Conservation (phyloP, 1,284 basidiomycete genomes). For the Stereum hirsutum region DNA sequence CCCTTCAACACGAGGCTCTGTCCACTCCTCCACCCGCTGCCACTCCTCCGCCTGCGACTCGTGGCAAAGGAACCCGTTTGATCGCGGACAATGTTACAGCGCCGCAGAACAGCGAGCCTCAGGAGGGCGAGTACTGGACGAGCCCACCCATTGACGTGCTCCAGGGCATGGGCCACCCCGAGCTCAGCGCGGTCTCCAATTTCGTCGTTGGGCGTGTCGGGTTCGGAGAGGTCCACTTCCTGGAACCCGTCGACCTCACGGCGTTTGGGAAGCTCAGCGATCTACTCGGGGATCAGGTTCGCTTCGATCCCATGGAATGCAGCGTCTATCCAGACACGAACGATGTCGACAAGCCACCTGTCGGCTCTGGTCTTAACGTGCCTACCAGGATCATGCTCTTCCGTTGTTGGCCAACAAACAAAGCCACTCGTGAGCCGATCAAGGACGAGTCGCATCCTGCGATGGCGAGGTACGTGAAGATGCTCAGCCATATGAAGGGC, state of each 20-base stretch:
- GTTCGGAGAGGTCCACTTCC: slow-evolving; percentile 86
- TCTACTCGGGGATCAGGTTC: slow-evolving; percentile 81
- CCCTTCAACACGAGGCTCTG: slow-evolving; percentile 56
- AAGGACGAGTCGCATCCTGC: slow-evolving; percentile 74
- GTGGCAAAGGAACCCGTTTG: slow-evolving; percentile 18
- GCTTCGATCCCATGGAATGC: slow-evolving; percentile 89
- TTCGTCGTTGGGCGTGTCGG: slow-evolving; percentile 88
- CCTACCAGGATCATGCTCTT: slow-evolving; percentile 75
- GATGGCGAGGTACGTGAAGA: slow-evolving; percentile 73
- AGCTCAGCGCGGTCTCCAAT: slow-evolving; percentile 61
- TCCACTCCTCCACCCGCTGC: slow-evolving; percentile 27
- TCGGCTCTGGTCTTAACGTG: slow-evolving; percentile 87
- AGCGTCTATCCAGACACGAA: slow-evolving; percentile 89
- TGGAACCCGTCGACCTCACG: slow-evolving; percentile 90
- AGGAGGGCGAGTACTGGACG: slow-evolving; percentile 87
- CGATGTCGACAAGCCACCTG: slow-evolving; percentile 69
- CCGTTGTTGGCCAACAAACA: slow-evolving; percentile 86
- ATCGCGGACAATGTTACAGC: slow-evolving; percentile 2
- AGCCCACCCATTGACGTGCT: slow-evolving; percentile 70
- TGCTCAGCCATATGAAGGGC: slow-evolving; percentile 78
- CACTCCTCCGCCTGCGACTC: slow-evolving; percentile 28
- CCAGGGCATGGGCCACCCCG: slow-evolving; percentile 59
- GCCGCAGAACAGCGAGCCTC: slow-evolving; percentile 28
- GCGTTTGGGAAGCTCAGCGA: slow-evolving; percentile 73
- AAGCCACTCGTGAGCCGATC: slow-evolving; percentile 86